Percentiles rank a stretch among this genome's conserved stretches.
Conservation (phyloP, 768 basidiomycete species). For the Amyloporia xantha region DNA sequence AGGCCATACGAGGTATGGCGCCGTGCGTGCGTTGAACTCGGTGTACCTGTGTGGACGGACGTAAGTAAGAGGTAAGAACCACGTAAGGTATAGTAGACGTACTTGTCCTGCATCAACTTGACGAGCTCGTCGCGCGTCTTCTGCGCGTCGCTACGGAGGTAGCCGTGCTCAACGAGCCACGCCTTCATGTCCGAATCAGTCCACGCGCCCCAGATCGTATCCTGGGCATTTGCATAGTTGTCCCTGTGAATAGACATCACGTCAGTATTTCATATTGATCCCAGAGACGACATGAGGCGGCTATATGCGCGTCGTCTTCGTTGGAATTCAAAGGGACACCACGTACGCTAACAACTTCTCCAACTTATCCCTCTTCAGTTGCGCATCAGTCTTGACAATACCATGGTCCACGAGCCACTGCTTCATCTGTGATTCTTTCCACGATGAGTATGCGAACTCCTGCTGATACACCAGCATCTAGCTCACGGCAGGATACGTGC, state of each 20-base stretch:
- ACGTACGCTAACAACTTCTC: constrained; percentile 61
- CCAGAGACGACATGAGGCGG: too few species aligned
- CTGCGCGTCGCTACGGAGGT: constrained; percentile 49
- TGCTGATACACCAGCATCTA: too few species aligned
- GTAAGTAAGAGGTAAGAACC: background rate
- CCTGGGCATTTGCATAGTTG: constrained; percentile 56
- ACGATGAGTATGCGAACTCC: constrained; percentile 54
- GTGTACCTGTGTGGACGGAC: constrained; percentile 37
- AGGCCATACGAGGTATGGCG: constrained; percentile 82
- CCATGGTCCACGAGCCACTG: constrained; percentile 73
- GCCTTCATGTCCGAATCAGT: constrained; percentile 60
- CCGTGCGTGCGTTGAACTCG: constrained; percentile 37
- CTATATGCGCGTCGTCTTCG: background rate
- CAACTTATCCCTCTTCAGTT: constrained; percentile 70
- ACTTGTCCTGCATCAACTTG: constrained; percentile 68
- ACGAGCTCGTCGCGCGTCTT: constrained; percentile 72
- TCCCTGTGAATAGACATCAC: constrained; percentile 34
- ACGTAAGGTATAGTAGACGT: constrained; percentile 14
- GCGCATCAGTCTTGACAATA: constrained; percentile 64
- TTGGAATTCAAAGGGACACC: background rate
- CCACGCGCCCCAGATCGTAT: constrained; percentile 66
- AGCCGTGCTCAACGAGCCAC: constrained; percentile 73
- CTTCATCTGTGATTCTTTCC: constrained; percentile 76
- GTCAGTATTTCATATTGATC: constrained; percentile 1
- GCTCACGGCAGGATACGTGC: background rate